A percentile compares a stretch with the other conserved stretches of the same genome.
phyloP scores from a whole-genome alignment of 129 eudicot species.

The Pulicaria dysenterica region DNA sequence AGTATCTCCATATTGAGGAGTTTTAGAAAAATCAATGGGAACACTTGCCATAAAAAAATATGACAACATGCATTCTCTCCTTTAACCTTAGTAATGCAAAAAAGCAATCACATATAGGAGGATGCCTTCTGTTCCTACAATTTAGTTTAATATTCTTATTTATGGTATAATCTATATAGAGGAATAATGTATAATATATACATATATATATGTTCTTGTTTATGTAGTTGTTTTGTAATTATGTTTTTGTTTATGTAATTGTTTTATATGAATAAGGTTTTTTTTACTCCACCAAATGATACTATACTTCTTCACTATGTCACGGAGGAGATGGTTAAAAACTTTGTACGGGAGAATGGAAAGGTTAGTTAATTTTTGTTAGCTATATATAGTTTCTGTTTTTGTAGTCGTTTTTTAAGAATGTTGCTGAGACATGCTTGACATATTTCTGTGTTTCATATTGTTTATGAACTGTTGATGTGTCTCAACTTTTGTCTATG shows the following conservation, averaged over 20 bases:
- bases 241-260: background rate
- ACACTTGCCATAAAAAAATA: no score
- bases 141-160: background rate
- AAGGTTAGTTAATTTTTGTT: background rate
- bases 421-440: background rate
- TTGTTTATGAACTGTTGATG: no score
- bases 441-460: background rate
- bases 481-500: background rate
- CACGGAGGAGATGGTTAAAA: background rate
- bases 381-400: background rate
- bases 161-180: no score
- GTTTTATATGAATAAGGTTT: background rate
- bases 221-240: background rate
- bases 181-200: background rate
- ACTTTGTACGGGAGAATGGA: background rate
- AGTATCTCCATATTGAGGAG: no score
- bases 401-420: background rate
- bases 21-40: no score
- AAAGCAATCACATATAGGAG: background rate
- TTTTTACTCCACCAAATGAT: background rate
- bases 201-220: no score
- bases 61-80: no score
- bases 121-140: background rate
- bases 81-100: background rate
- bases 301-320: background rate